Evolutionary conservation across 345 rosid genomes (phyloP), one percentile per base, ranked within the genome.

Genomic region (Citrus maxima): DNA sequence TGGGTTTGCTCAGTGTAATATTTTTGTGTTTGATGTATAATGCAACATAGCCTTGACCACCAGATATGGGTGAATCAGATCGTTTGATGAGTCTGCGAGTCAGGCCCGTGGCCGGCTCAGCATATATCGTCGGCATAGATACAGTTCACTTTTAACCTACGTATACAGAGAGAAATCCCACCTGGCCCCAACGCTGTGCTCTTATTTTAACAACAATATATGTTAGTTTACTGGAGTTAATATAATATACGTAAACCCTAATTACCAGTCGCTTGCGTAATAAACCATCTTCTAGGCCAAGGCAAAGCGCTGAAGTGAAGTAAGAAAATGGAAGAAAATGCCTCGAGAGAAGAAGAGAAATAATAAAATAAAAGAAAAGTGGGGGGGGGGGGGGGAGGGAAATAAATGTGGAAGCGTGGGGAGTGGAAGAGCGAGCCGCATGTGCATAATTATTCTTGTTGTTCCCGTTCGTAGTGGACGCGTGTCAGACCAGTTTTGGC

Each of bases 341-440:
- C 27, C 68, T 81, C n/a, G 79, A 42, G 34, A 71, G n/a, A 9
- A 60, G 60, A 38, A 25, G 10, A 46, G 16, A 42, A 40, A 40
- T 40, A 40, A 40, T 40, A 40, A 40, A 10, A 9, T 2, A 37
- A 37, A 37, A 37, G 9, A 37, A 42, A 42, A 42, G 14, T 5
- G 6, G 10, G 2, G 34, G 13, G 6, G 5, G 2, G 9, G 2
- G 32, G 9, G 2, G 42, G 42, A 25, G 38, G 7, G 2, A 66
- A 21, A 12, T 32, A 54, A 22, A 51, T 19, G 28, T 32, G 28
- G 42, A 67, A 68, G 73, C 74, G 81, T 68, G 86, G 67, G 81
- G 60, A 72, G 42, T 75, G 80, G 82, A 82, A 75, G 54, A 19
- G 32, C 51, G 78, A 78, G 82, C 77, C 82, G 62, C 38, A 67